Percentiles rank a stretch among this genome's conserved stretches.
phyloP scores from a whole-genome alignment of 1,139 yeast species.

The Nakaseomyces bracarensis region DNA sequence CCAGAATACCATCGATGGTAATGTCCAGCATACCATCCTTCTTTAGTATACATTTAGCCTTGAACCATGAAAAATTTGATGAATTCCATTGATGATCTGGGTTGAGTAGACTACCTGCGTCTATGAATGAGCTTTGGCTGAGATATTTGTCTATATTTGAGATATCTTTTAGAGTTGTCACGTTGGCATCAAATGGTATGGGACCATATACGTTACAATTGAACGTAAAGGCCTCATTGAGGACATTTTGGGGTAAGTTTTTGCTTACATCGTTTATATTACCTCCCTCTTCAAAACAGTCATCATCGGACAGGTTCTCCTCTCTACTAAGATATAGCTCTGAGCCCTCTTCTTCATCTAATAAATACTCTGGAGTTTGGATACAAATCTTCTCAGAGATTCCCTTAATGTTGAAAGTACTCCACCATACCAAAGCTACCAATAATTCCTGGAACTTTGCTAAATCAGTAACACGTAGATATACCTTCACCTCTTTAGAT shows the following conservation, averaged over 20 bases:
- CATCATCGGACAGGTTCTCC: neutral
- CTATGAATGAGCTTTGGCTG: constrained; percentile 10
- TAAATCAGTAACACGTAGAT: constrained; percentile 40
- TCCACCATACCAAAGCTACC: constrained; percentile 56
- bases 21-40: constrained; percentile 60
- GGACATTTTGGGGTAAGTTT: constrained; percentile 2
- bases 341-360: neutral
- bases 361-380: constrained; percentile 10
- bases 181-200: constrained; percentile 5
- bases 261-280: neutral
- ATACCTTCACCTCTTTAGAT: constrained; percentile 34
- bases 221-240: neutral
- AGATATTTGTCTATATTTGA: constrained; percentile 3
- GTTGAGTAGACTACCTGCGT: constrained; percentile 10
- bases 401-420: constrained; percentile 49
- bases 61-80: constrained; percentile 52
- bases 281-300: neutral
- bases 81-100: constrained; percentile 7
- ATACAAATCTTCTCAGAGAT: constrained; percentile 39
- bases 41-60: constrained; percentile 63
- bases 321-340: neutral
- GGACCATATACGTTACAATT: constrained; percentile 4
- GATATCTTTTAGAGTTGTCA: neutral
- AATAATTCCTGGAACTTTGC: constrained; percentile 43
- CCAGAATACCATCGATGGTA: constrained; percentile 55